phyloP scores from a whole-genome alignment of 257 asterid genomes.

The Solanum piurae region DNA sequence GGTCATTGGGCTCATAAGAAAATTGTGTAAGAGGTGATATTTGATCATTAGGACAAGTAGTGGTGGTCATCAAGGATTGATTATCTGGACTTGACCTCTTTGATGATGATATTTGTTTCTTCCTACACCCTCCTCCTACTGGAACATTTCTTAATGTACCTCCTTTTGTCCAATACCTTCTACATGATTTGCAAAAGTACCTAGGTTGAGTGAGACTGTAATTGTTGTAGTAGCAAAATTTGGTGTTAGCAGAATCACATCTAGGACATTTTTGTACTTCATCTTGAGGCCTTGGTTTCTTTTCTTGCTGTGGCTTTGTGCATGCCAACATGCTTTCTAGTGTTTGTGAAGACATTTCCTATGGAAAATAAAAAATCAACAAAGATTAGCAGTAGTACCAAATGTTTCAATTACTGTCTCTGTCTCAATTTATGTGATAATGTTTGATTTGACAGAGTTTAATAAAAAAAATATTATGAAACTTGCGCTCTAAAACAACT shows the following conservation, averaged over 20 bases:
- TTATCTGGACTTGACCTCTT: conserved; percentile 28
- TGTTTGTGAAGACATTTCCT: conserved; percentile 67
- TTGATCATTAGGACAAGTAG: conserved; percentile 20
- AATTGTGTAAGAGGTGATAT: conserved; percentile 1
- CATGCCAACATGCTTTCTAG: conserved; percentile 76
- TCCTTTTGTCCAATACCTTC: conserved; percentile 92
- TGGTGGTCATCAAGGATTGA: conserved; percentile 5
- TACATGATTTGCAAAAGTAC: conserved; percentile 85
- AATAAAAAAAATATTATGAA: background rate
- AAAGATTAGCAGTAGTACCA: background rate
- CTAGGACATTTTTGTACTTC: conserved; percentile 72
- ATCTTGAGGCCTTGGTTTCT: conserved; percentile 63
- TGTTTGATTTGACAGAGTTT: background rate
- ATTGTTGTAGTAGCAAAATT: conserved; percentile 90
- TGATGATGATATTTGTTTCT: conserved; percentile 48
- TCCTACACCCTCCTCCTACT: conserved; percentile 89
- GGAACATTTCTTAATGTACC: conserved; percentile 92
- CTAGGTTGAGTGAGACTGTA: conserved; percentile 93
- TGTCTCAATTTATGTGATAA: background rate
- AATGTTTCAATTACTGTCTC: background rate
- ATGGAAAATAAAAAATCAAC: background rate
- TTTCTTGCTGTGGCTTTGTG: conserved; percentile 53
- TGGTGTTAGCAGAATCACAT: conserved; percentile 81
- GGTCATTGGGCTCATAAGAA: conserved; percentile 45
- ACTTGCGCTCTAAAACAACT: background rate